A percentile compares a stretch with the other conserved stretches of the same genome.
These are phyloP conservation scores for Fusarium duplospermum DNA, from an alignment of 2,329 filamentous ascomycete genomes.

Conservation along the genomic window DNA sequence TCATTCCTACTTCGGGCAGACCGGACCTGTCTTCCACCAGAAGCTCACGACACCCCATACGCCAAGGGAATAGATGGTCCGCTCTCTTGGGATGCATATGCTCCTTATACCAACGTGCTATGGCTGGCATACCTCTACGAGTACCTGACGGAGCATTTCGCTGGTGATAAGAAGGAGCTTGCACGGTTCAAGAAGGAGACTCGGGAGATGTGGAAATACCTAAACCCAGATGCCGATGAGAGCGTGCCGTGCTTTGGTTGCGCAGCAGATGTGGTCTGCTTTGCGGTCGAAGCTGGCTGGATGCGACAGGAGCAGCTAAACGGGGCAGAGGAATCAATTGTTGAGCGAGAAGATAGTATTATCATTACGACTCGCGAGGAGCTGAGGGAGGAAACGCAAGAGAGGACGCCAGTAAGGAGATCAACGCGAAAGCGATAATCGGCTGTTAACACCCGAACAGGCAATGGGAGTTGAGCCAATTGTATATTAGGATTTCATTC, in stretches of 20 bases:
- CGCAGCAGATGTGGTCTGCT: constrained; percentile 67
- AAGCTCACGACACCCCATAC: constrained; percentile 61
- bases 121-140: constrained; percentile 73
- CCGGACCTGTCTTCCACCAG: constrained; percentile 61
- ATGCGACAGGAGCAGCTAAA: constrained; percentile 64
- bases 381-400: constrained; percentile 27
- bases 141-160: constrained; percentile 62
- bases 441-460: not conserved
- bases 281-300: constrained; percentile 69
- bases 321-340: constrained; percentile 50
- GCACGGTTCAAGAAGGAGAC: constrained; percentile 60
- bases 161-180: constrained; percentile 59
- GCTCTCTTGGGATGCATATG: constrained; percentile 65
- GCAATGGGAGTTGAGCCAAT: not conserved
- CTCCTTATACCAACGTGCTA: constrained; percentile 73
- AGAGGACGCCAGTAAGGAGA: constrained; percentile 40
- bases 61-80: constrained; percentile 58
- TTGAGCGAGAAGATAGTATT: constrained; percentile 57
- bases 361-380: constrained; percentile 52
- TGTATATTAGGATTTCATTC: constrained; percentile 11
- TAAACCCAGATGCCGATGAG: constrained; percentile 63
- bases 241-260: constrained; percentile 63
- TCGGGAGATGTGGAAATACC: constrained; percentile 64
- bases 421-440: constrained; percentile 37
- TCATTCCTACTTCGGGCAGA: constrained; percentile 66